Base-by-base conservation (phyloP, 495 filamentous ascomycete genomes). In the Aspergillus panamensis region DNA sequence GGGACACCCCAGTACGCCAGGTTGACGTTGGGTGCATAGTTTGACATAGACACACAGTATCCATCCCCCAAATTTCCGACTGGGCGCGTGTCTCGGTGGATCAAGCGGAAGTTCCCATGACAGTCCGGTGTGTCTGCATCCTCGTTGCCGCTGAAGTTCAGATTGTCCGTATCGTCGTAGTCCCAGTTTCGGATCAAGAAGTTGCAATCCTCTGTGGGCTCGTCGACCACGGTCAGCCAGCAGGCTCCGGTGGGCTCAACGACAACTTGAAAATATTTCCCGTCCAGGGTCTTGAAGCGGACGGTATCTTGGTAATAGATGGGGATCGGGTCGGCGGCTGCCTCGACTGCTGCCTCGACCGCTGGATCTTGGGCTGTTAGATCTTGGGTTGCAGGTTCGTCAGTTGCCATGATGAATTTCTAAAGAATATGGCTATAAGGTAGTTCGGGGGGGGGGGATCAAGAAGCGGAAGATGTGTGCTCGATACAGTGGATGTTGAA, bases 171-270 rank as follows among this genome's bases (percentile, higher is more conserved):
- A 12, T 51, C 21, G 48, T 51, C 48, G 30, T 51, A 51, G 14
- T 51, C 31, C 48, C 48, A 51, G 14, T 51, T 21, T 6, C 48
- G 48, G 48, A 51, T 14, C 29, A 51, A 19, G 30, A 51, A 51
- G 48, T 35, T 51, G 48, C 48, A 32, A 33, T 51, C 30, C 4
- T 10, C 21, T 1, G 48, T 51, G 14, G 48, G 48, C n/a, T 31
- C 29, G 48, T 51, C 29, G 29, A 33, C 31, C 2, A 51, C 29
- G 13, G 48, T 51, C 14, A 51, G 13, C 48, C 48, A 51, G 48
- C 48, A 51, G n/a, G 48, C 33, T 14, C 33, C 48, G 25, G 48
- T 25, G 29, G 48, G 48, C 8, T 35, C 48, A 33, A 51, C 48
- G 8, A 10, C 48, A 2, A 51, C 9, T 2, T 13, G n/a, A 13